These are phyloP conservation scores for Melastoma candidum DNA, from an alignment of 441 rosid genomes.

Conservation along the genomic window DNA sequence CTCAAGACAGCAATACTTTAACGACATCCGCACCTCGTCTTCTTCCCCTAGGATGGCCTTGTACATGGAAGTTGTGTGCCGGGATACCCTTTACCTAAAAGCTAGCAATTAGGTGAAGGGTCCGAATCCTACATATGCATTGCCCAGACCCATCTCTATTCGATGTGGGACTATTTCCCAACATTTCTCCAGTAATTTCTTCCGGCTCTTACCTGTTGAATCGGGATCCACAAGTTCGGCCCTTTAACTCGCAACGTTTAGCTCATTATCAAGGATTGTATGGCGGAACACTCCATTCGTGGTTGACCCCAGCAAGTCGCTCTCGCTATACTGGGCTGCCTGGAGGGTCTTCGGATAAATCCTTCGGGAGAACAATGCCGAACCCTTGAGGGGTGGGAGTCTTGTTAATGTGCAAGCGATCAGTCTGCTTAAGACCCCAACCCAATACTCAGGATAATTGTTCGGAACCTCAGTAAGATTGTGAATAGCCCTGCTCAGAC, in stretches of 20 bases:
- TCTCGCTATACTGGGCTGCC: slow-evolving; percentile 54
- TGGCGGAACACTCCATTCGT: slow-evolving; percentile 52
- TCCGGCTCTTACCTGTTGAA: slow-evolving; percentile 23
- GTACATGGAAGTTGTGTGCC: slow-evolving; percentile 7
- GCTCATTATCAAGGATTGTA: slow-evolving; percentile 70
- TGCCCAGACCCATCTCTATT: slow-evolving; percentile 57
- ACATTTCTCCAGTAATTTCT: slow-evolving; percentile 30
- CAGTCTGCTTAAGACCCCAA: slow-evolving; percentile 64
- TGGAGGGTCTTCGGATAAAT: slow-evolving; percentile 64
- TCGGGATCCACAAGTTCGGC: slow-evolving; percentile 55
- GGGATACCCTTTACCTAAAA: too few species aligned
- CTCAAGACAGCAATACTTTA: slow-evolving; percentile 20
- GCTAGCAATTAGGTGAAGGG: too few species aligned
- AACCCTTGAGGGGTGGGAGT: slow-evolving; percentile 86
- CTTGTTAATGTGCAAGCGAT: slow-evolving; percentile 51
- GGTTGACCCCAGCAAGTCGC: slow-evolving; percentile 68
- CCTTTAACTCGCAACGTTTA: slow-evolving; percentile 64
- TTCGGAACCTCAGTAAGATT: slow-evolving; percentile 18
- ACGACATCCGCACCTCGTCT: slow-evolving; percentile 93
- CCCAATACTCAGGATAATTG: slow-evolving; percentile 48
- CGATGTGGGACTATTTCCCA: slow-evolving; percentile 65
- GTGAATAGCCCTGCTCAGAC: slow-evolving; percentile 12
- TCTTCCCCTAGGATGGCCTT: slow-evolving; percentile 80
- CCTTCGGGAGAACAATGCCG: slow-evolving; percentile 75
- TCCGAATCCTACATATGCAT: too few species aligned